Evolutionary conservation across 441 rosid genomes (phyloP).

Genomic region (Pelargonium australe): DNA sequence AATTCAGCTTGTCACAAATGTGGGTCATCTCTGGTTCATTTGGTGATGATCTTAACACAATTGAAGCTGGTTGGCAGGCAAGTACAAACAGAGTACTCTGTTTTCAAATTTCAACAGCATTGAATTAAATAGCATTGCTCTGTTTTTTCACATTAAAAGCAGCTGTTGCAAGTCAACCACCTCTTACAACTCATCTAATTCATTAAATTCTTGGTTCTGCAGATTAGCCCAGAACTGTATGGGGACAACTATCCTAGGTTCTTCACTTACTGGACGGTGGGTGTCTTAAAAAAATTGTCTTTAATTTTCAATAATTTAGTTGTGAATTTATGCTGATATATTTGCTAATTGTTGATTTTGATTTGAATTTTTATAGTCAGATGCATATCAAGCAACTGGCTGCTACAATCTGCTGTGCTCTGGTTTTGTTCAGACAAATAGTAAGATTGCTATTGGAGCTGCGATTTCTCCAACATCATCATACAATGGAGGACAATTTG

Average conservation of each 20-base stretch:
- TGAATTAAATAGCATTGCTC: too few species aligned
- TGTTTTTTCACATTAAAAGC: too few species aligned
- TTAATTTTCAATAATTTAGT: neutral
- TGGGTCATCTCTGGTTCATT: slow-evolving; percentile 97
- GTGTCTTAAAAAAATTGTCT: slow-evolving; percentile 22
- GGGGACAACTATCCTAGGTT: slow-evolving; percentile 93
- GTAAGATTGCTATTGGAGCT: slow-evolving; percentile 80
- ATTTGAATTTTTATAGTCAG: slow-evolving; percentile 42
- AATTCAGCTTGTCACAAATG: slow-evolving; percentile 88
- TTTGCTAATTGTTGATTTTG: too few species aligned
- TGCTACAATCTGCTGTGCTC: slow-evolving; percentile 96
- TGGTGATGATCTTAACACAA: slow-evolving; percentile 86
- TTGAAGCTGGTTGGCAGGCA: slow-evolving; percentile 99
- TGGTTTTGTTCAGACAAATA: slow-evolving; percentile 90
- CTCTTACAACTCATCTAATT: slow-evolving; percentile 23
- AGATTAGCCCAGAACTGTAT: slow-evolving; percentile 95
- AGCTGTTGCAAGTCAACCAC: too few species aligned
- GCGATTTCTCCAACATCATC: slow-evolving; percentile 94
- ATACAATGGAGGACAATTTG: slow-evolving; percentile 80
- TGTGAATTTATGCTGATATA: neutral
- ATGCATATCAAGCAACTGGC: slow-evolving; percentile 95
- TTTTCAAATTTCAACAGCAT: too few species aligned
- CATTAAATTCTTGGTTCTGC: slow-evolving; percentile 21
- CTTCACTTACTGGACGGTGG: slow-evolving; percentile 95
- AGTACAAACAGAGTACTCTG: neutral